Conservation (phyloP, 139 green algal genomes). For the Klebsormidium nitens region DNA sequence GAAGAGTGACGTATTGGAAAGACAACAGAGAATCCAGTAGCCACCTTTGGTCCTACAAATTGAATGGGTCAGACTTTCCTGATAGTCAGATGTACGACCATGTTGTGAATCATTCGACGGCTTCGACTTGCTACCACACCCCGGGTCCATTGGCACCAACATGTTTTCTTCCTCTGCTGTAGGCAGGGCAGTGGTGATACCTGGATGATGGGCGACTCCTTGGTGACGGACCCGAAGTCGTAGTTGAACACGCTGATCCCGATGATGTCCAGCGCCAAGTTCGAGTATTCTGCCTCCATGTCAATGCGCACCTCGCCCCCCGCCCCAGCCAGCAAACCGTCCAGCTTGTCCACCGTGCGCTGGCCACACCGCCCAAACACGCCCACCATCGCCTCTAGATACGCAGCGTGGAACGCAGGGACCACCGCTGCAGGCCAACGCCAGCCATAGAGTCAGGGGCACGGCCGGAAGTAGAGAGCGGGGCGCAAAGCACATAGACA, state of each 20-base stretch:
- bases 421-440: constrained; percentile 81
- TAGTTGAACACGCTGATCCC: constrained; percentile 99
- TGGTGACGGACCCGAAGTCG: constrained; percentile 89
- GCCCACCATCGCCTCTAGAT: constrained; percentile 76
- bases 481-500: no score
- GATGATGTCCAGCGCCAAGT: constrained; percentile 96
- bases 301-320: constrained; percentile 52
- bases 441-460: no score
- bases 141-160: not conserved
- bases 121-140: no score
- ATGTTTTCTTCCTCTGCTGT: not conserved
- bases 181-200: no score
- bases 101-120: constrained; percentile 64
- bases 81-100: constrained; percentile 86
- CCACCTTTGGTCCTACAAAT: no score
- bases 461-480: no score
- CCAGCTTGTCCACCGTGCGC: constrained; percentile 61
- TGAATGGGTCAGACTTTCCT: no score
- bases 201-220: constrained; percentile 93
- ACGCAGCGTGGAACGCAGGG: constrained; percentile 92
- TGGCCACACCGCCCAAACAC: constrained; percentile 80
- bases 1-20: no score
- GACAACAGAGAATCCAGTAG: no score
- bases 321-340: constrained; percentile 24
- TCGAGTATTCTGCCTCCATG: constrained; percentile 96